Evolutionary conservation across 2,329 filamentous ascomycete species (phyloP).

Genomic region (Teratosphaeria zuluensis): DNA sequence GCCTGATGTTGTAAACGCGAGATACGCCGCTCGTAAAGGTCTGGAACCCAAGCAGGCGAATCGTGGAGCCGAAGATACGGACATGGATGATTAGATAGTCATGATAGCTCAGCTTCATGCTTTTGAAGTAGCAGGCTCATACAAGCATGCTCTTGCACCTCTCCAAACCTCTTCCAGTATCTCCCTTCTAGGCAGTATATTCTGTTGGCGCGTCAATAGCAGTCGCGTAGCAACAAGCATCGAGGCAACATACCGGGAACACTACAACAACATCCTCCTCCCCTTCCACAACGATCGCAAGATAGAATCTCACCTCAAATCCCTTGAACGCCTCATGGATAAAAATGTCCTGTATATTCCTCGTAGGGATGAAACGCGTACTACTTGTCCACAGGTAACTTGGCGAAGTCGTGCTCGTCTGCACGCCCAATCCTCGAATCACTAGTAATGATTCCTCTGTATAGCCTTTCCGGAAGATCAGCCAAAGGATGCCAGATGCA

Average conservation of each 20-base stretch:
- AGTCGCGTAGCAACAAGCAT: constrained; percentile 2
- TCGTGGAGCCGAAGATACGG: background rate
- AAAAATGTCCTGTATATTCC: constrained; percentile 83
- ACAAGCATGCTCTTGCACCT: constrained; percentile 71
- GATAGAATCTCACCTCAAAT: constrained; percentile 81
- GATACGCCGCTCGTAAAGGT: constrained; percentile 45
- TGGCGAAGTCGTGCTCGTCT: constrained; percentile 64
- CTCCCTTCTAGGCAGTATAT: constrained; percentile 59
- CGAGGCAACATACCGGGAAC: constrained; percentile 55
- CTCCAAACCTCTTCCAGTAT: constrained; percentile 88
- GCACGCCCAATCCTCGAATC: constrained; percentile 78
- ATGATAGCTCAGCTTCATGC: background rate
- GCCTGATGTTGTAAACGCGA: constrained; percentile 53
- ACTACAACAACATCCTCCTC: constrained; percentile 89
- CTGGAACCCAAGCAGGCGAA: constrained; percentile 11
- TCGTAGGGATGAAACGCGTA: constrained; percentile 79
- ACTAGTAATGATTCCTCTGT: constrained; percentile 77
- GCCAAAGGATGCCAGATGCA: constrained; percentile 17
- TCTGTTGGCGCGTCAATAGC: constrained; percentile 26
- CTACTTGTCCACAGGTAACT: constrained; percentile 55
- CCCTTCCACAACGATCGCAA: constrained; percentile 81
- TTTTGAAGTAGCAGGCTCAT: constrained; percentile 44
- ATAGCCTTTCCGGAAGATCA: constrained; percentile 22
- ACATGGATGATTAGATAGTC: background rate
- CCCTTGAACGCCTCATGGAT: constrained; percentile 92